A percentile compares a stretch with the other conserved stretches of the same genome.
phyloP scores from a whole-genome alignment of 2,329 filamentous ascomycete species.

The Periconia macrospinosa region DNA sequence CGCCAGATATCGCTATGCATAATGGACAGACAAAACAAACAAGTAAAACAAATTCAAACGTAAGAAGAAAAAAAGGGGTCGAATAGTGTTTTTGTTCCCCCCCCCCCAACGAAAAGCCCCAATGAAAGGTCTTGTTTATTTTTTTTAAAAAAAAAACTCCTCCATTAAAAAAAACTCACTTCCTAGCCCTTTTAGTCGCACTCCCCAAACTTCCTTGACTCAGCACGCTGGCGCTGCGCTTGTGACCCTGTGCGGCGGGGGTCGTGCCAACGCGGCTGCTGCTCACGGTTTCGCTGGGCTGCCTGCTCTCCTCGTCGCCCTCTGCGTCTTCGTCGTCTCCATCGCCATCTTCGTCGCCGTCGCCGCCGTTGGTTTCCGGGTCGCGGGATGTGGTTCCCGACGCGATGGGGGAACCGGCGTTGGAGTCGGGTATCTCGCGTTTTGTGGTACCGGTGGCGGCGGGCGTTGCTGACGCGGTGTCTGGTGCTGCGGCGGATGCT shows the following conservation, averaged over 20 bases:
- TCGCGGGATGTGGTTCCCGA: constrained; percentile 27
- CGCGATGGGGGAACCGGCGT: constrained; percentile 15
- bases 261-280: constrained; percentile 19
- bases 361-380: constrained; percentile 9
- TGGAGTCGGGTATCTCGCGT: not conserved
- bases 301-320: constrained; percentile 36
- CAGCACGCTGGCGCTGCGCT: constrained; percentile 81
- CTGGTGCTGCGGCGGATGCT: constrained; percentile 23
- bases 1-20: too few species aligned
- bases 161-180: constrained; percentile 9
- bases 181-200: constrained; percentile 33
- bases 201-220: constrained; percentile 54
- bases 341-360: constrained; percentile 25
- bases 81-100: too few species aligned
- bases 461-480: constrained; percentile 8
- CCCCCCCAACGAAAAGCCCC: too few species aligned
- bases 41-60: too few species aligned
- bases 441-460: too few species aligned
- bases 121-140: too few species aligned
- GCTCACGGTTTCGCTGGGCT: constrained; percentile 20
- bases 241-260: constrained; percentile 52
- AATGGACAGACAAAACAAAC: too few species aligned
- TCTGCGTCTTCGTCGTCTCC: constrained; percentile 29
- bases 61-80: too few species aligned
- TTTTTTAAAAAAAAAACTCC: not conserved